These are phyloP conservation scores for Psilocybe subaeruginosa DNA, from an alignment of 768 basidiomycete species.

Conservation along the genomic window DNA sequence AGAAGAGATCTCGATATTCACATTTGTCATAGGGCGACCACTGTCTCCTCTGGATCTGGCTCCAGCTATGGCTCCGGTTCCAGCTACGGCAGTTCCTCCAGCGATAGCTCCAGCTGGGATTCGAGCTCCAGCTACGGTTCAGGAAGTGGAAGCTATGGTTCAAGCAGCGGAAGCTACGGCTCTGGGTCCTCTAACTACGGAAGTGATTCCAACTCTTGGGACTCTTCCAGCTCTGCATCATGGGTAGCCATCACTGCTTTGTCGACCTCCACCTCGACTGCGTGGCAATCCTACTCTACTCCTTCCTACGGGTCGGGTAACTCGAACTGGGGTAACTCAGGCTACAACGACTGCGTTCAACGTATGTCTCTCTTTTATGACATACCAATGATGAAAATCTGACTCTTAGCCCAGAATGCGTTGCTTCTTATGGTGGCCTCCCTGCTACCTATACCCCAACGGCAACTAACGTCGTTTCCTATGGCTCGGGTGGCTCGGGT, in stretches of 20 bases:
- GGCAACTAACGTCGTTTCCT: constrained; percentile 34
- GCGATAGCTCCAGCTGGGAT: constrained; percentile 14
- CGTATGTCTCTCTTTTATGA: constrained; percentile 45
- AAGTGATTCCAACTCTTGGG: constrained; percentile 4
- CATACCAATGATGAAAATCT: neutral
- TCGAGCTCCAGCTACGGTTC: constrained; percentile 25
- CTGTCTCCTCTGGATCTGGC: constrained; percentile 8
- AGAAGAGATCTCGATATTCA: neutral
- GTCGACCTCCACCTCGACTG: constrained; percentile 19
- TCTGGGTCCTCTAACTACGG: constrained; percentile 2
- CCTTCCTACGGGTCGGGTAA: constrained; percentile 67
- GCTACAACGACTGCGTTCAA: constrained; percentile 71
- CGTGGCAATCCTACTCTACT: constrained; percentile 34
- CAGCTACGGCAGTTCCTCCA: constrained; percentile 9
- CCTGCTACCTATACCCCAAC: constrained; percentile 28
- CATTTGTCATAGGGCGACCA: neutral
- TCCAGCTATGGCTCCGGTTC: constrained; percentile 19
- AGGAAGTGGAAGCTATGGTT: constrained; percentile 22
- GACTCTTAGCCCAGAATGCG: constrained; percentile 51
- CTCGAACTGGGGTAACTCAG: constrained; percentile 55
- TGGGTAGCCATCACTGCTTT: constrained; percentile 13
- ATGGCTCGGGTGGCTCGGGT: constrained; percentile 58
- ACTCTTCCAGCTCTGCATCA: neutral
- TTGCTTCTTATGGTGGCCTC: constrained; percentile 55
- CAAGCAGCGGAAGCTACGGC: constrained; percentile 19